Base-by-base conservation (phyloP, 768 basidiomycete genomes). In the Phaeotremella fagi region DNA sequence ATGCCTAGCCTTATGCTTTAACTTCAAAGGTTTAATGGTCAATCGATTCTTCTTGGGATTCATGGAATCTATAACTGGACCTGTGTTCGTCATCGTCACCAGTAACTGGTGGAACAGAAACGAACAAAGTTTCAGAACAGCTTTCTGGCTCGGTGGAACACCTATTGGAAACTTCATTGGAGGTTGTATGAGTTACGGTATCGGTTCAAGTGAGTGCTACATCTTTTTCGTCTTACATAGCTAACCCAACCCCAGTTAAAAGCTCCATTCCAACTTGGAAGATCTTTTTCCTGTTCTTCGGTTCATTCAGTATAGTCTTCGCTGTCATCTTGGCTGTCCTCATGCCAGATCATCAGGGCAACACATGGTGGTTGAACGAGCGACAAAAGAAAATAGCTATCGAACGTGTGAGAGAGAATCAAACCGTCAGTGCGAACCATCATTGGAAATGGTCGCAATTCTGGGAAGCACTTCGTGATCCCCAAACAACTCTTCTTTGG, bases 331-430 rank as follows among this genome's bases (percentile, higher is more conserved):
- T 50, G 33, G 2, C 25, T 5, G 46, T 52, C 44, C 45, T 55
- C 22, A 29, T 57, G 44, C 56, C 56, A n/a, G 54, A 54, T 24
- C 22, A 42, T n/a, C 56, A 43, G n/a, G 31, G 53, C 2, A 46
- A 43, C 23, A 45, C 56, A 3, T 23, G 45, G n/a, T 46, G 23
- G 29, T 36, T 57, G 11, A 47, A 23, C 3, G 54, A 47, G 16
- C 44, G 37, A 2, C 54, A 57, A 45, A 29, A 36, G 23, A 36
- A 24, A 23, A 47, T 57, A 33, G 56, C 56, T 12, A 26, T 57
- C 5, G 56, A 53, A 18, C 51, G 60, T 3, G 54, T 62, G 27
- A 42, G 53, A 18, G 33, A 22, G 23, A 63, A 63, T 47, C 36
- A 56, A 26, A 56, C 45, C 3, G 61, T 54, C 36, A 43, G 47